These are phyloP conservation scores for Nakazawaea sp. DNA, from an alignment of 805 yeast species.

Conservation along the genomic window DNA sequence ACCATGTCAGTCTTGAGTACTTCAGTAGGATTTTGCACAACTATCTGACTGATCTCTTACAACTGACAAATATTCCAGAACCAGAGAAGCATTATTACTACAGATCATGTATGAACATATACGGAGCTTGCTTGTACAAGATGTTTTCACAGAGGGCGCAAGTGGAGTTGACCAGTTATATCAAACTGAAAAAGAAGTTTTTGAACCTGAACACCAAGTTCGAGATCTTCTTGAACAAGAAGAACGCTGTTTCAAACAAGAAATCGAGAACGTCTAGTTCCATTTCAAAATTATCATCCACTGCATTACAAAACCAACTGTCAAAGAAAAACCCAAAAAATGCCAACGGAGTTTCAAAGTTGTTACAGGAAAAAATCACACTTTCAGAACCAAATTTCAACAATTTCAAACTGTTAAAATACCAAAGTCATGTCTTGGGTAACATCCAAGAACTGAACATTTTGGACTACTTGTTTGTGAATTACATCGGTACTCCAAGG, in stretches of 20 bases:
- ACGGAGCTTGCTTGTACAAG: conserved; percentile 9
- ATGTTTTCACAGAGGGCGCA: conserved; percentile 8
- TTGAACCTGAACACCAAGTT: conserved; percentile 8
- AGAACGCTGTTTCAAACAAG: background rate
- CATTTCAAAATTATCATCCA: background rate
- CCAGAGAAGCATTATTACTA: conserved; percentile 9
- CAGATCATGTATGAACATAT: conserved; percentile 12
- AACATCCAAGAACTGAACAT: conserved; percentile 8
- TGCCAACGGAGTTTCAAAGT: background rate
- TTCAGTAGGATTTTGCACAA: conserved; percentile 10
- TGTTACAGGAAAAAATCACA: conserved; percentile 2
- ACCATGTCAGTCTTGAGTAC: conserved; percentile 10
- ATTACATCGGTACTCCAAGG: conserved; percentile 8
- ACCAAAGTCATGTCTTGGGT: conserved; percentile 11
- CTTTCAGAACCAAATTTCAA: conserved; percentile 5
- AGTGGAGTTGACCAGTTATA: conserved; percentile 6
- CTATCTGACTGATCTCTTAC: conserved; percentile 7
- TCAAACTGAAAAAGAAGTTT: conserved; percentile 9
- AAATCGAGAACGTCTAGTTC: background rate
- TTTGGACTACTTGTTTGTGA: conserved; percentile 10
- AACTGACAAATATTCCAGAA: conserved; percentile 3
- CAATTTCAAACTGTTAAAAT: conserved; percentile 7
- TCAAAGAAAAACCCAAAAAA: background rate
- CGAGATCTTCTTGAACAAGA: conserved; percentile 1
- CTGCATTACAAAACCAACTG: background rate